Evolutionary conservation across 768 basidiomycete genomes (phyloP), one percentile per base, ranked within the genome.

Genomic region (Boletus rubroflammeus): DNA sequence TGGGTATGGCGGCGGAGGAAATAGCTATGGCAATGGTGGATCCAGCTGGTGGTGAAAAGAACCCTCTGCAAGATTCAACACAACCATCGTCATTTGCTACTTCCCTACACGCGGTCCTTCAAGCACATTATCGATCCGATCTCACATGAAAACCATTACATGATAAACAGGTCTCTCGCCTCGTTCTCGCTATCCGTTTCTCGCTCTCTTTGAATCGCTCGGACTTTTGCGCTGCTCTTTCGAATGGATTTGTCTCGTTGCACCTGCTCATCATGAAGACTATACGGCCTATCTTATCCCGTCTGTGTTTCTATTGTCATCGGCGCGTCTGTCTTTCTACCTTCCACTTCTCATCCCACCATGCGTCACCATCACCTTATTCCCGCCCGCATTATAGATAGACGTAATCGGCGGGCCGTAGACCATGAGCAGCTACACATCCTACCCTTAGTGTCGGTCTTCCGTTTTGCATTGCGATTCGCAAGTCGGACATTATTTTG

Each of bases 161-260:
- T 56, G 55, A 66, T 51, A 36, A 52, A 47, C 56, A 50, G 59
- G 54, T 35, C 52, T 34, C 50, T 51, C 28, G 50, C 58, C 50
- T 55, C 50, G 48, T 57, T 62, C 52, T 60, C 59, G 59, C 59
- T 62, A 15, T 62, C 61, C 56, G 56, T 65, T 62, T 66, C 54
- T 67, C 65, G 62, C 62, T 66, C 60, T 62, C 62, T 69, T 63
- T 65, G 63, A 67, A 72, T 66, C 63, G 26, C 60, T 65, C 69
- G 74, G 72, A 78, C 73, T 73, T 59, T 67, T 78, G 81, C 80
- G 81, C 83, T 84, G 81, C 83, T 84, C 81, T 82, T 79, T 76
- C 72, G 65, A 76, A 71, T 74, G 72, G 73, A 75, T 76, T 75
- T 74, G 78, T 81, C 80, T 77, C 78, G 77, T 78, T 77, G 73